Evolutionary conservation across 768 basidiomycete genomes (phyloP).

Genomic region (Crassisporium funariophilum): DNA sequence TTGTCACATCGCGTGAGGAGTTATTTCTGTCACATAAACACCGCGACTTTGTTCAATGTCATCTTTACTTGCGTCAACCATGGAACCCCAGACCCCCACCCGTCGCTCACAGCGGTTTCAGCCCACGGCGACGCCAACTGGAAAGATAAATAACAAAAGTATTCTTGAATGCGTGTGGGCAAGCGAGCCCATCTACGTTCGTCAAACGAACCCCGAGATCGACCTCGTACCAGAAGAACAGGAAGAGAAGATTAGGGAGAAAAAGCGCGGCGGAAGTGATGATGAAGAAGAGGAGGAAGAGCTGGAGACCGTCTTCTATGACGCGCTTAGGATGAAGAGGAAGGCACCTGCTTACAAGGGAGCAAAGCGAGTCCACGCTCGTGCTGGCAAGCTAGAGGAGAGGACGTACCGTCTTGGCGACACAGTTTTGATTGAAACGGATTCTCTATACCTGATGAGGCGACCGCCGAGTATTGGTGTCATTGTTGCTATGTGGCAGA

Average conservation of each 20-base stretch:
- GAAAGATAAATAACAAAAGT: slow-evolving; percentile 16
- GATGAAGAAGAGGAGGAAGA: slow-evolving; percentile 16
- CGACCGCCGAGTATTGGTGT: slow-evolving; percentile 65
- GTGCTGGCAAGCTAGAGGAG: slow-evolving; percentile 21
- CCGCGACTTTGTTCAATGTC: neutral
- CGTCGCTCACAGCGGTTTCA: slow-evolving; percentile 27
- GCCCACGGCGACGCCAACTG: slow-evolving; percentile 26
- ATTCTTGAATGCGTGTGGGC: slow-evolving; percentile 24
- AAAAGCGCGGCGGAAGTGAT: slow-evolving; percentile 8
- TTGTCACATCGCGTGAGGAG: neutral
- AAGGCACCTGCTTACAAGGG: slow-evolving; percentile 27
- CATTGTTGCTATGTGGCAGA: slow-evolving; percentile 72
- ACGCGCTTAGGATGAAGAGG: slow-evolving; percentile 33
- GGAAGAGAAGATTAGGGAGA: slow-evolving; percentile 13
- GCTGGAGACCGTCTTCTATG: slow-evolving; percentile 38
- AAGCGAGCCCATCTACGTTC: slow-evolving; percentile 17
- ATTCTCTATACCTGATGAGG: slow-evolving; percentile 41
- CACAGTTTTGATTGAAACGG: slow-evolving; percentile 60
- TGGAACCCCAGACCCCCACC: slow-evolving; percentile 24
- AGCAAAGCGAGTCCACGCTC: slow-evolving; percentile 17
- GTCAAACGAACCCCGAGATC: slow-evolving; percentile 17
- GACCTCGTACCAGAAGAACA: slow-evolving; percentile 28
- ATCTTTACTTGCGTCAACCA: neutral
- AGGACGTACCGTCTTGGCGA: slow-evolving; percentile 60
- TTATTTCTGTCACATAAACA: too few relatives aligned